Conservation (phyloP, 148 eudicot genomes). For the Fagopyrum homotropicum region DNA sequence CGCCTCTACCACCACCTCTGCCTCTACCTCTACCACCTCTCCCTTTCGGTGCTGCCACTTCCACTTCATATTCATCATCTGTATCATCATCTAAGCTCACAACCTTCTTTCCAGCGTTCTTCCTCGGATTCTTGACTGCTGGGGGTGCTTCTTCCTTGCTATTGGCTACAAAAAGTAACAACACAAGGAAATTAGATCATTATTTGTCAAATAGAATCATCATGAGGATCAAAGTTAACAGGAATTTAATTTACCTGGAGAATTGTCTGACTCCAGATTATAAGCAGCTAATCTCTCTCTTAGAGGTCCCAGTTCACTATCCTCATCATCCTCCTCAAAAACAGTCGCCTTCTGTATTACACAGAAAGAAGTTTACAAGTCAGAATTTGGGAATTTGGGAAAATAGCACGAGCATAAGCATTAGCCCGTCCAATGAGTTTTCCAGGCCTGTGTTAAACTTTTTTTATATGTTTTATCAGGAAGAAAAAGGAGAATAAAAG, state of each 20-base stretch:
- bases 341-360: background rate
- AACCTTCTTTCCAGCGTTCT: slow-evolving; percentile 32
- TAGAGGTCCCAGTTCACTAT: slow-evolving; percentile 41
- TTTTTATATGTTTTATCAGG: too few species aligned
- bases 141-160: slow-evolving; percentile 26
- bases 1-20: slow-evolving; percentile 19
- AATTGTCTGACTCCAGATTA: slow-evolving; percentile 59
- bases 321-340: slow-evolving; percentile 32
- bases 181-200: too few species aligned
- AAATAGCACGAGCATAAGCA: background rate
- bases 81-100: slow-evolving; percentile 2
- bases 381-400: background rate
- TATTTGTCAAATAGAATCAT: background rate
- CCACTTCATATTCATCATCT: slow-evolving; percentile 36
- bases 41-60: slow-evolving; percentile 18
- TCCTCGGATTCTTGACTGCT: slow-evolving; percentile 29
- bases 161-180: slow-evolving; percentile 27
- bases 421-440: too few species aligned
- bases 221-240: background rate
- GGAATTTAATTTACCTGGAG: slow-evolving; percentile 48
- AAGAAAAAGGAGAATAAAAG: too few species aligned
- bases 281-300: slow-evolving; percentile 65
- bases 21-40: slow-evolving; percentile 49
- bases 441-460: too few species aligned
- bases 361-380: background rate